Evolutionary conservation across 441 rosid species (phyloP), one percentile per base, ranked within the genome.

Genomic region (Breynia disticha): DNA sequence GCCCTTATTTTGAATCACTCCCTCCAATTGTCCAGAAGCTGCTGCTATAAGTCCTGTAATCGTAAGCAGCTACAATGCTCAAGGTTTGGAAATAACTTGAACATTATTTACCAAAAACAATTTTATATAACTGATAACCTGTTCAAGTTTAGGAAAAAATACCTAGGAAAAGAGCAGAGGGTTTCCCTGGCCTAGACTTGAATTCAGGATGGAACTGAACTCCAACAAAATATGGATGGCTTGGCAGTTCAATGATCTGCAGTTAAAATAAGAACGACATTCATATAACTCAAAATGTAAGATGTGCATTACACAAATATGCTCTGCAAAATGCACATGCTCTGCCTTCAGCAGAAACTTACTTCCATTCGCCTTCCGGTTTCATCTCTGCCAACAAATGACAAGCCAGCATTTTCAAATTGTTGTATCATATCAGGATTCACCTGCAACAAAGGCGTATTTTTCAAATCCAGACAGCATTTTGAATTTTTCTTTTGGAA

Each of bases 191-290:
- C 74, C 95, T 81, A 59, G 95, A 91, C 70, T 91, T 88, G 52
- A 86, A 91, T 60, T 91, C 98, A 24, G 98, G 98, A 66, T 91
- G 98, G 77, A 88, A 91, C 73, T 91, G 98, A 69, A 50, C 83
- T 44, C 98, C 97, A 19, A 91, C 61, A 59, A 67, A 91, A 75
- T 84, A 91, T 1, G 98, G 98, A 75, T 91, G 97, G 54, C 50
- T 71, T 5, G 71, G 82, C 64, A 87, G 75, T 69, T 91, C 96
- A 32, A 87, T 73, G 55, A 90, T 72, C 95, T 88, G 84, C 54
- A 73, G 53, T 59, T 32, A 50, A 54, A 60, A 62, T 15, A 56
- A 43, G 39, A 66, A 56, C 18, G 59, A 46, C 37, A 67, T 43
- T 55, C 54, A 52, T 50, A 58, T 18, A 46, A 63, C 19, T 49